Percentiles rank a stretch among this genome's conserved stretches.
These are phyloP conservation scores for Blepharisma stoltei DNA, from an alignment of 73 alveolate species.

Conservation along the genomic window DNA sequence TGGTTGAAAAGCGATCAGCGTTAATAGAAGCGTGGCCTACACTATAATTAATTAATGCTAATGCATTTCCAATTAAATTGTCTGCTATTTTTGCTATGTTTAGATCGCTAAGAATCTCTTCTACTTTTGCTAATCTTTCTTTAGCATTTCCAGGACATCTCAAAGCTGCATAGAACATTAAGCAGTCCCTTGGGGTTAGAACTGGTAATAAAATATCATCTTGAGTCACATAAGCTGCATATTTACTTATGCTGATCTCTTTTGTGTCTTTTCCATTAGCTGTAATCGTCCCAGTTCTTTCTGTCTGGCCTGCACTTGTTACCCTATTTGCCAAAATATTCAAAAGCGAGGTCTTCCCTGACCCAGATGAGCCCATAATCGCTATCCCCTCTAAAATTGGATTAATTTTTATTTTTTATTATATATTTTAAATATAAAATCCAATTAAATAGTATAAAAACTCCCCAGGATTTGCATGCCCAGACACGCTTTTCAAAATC, in stretches of 20 bases:
- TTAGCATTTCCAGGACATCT: not conserved
- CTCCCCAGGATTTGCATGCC: not conserved
- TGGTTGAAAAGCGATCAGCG: no score
- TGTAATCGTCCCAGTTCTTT: not conserved
- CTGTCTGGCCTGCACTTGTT: not conserved
- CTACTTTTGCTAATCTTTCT: no score
- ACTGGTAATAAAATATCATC: conserved; percentile 49
- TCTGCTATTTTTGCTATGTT: no score
- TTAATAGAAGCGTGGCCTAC: no score
- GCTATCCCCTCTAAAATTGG: not conserved
- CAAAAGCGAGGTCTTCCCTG: conserved; percentile 73
- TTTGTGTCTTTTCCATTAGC: not conserved
- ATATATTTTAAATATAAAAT: no score
- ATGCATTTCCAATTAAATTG: no score
- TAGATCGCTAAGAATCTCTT: no score
- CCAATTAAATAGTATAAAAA: no score
- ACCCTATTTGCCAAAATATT: conserved; percentile 44
- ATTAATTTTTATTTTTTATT: no score
- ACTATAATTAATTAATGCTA: no score
- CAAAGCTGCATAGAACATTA: conserved; percentile 50
- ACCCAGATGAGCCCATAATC: conserved; percentile 56
- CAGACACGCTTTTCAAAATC: not conserved
- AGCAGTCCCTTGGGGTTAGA: conserved; percentile 53
- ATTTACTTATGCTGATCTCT: conserved; percentile 2
- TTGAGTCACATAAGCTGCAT: conserved; percentile 55